These are phyloP conservation scores for Aureoboletus auriporus DNA, from an alignment of 768 basidiomycete genomes.

Conservation along the genomic window DNA sequence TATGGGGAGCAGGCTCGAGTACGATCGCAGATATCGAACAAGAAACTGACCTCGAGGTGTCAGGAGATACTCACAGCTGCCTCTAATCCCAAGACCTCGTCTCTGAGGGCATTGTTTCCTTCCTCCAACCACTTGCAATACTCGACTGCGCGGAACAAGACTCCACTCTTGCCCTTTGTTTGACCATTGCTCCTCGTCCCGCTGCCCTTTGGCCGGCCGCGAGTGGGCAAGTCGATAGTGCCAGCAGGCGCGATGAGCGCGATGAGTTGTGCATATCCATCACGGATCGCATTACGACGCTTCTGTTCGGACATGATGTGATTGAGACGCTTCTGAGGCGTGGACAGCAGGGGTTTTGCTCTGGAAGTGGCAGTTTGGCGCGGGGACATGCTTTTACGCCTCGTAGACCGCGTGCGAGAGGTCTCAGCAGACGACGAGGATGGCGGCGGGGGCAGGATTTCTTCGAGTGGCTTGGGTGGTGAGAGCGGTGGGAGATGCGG, in stretches of 20 bases:
- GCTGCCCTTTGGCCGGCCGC: slow-evolving; percentile 79
- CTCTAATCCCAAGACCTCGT: slow-evolving; percentile 68
- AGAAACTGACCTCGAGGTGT: slow-evolving; percentile 16
- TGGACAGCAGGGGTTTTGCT: slow-evolving; percentile 67
- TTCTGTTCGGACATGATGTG: slow-evolving; percentile 96
- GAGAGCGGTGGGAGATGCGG: not conserved
- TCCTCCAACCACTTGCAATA: slow-evolving; percentile 87
- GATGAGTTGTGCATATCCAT: slow-evolving; percentile 85
- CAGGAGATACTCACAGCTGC: slow-evolving; percentile 52
- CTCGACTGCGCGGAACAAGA: slow-evolving; percentile 81
- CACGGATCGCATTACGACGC: slow-evolving; percentile 86
- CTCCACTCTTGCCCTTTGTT: slow-evolving; percentile 86
- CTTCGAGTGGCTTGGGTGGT: slow-evolving; percentile 3
- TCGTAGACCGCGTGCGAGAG: slow-evolving; percentile 11
- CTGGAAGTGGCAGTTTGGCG: slow-evolving; percentile 32
- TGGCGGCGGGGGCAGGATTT: slow-evolving; percentile 1
- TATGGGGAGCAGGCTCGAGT: no score
- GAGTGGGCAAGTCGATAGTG: slow-evolving; percentile 67
- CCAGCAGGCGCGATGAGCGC: slow-evolving; percentile 78
- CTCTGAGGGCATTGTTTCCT: slow-evolving; percentile 63
- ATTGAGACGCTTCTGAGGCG: slow-evolving; percentile 84
- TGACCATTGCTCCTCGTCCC: slow-evolving; percentile 60
- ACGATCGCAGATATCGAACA: not conserved
- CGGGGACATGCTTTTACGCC: slow-evolving; percentile 23
- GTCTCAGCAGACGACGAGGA: slow-evolving; percentile 11